These are phyloP conservation scores for Carpinus fangiana DNA, from an alignment of 306 rosid species.

Conservation along the genomic window DNA sequence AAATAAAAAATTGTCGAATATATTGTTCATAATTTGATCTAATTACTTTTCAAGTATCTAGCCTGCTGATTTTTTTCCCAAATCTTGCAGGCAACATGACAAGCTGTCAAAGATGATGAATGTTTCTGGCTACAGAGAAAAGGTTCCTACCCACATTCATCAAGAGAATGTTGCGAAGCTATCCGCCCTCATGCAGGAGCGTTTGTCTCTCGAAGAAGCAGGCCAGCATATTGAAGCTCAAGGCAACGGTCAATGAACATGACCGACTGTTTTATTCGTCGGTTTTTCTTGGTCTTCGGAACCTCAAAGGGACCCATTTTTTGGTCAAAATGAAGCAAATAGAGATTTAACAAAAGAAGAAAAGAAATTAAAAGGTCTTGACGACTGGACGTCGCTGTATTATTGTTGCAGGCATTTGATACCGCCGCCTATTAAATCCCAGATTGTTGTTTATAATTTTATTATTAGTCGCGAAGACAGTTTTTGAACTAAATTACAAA, in stretches of 20 bases:
- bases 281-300: too few relatives aligned
- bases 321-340: background rate
- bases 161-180: constrained; percentile 61
- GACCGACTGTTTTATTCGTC: background rate
- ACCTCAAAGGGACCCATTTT: background rate
- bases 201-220: constrained; percentile 61
- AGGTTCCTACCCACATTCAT: constrained; percentile 55
- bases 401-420: background rate
- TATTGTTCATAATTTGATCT: too few relatives aligned
- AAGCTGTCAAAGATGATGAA: constrained; percentile 57
- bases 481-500: background rate
- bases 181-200: constrained; percentile 62
- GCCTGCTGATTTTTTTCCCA: background rate
- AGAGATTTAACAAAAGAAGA: background rate
- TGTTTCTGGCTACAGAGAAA: constrained; percentile 74
- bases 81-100: constrained; percentile 52
- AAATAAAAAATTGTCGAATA: too few relatives aligned
- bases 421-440: background rate
- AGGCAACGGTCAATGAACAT: constrained; percentile 5
- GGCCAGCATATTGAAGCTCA: constrained; percentile 49
- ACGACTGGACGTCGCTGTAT: background rate
- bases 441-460: background rate
- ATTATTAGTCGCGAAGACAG: background rate
- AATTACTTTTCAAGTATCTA: too few relatives aligned
- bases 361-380: background rate